phyloP scores from a whole-genome alignment of 2,329 filamentous ascomycete species.

The Myriosclerotinia duriaeana region DNA sequence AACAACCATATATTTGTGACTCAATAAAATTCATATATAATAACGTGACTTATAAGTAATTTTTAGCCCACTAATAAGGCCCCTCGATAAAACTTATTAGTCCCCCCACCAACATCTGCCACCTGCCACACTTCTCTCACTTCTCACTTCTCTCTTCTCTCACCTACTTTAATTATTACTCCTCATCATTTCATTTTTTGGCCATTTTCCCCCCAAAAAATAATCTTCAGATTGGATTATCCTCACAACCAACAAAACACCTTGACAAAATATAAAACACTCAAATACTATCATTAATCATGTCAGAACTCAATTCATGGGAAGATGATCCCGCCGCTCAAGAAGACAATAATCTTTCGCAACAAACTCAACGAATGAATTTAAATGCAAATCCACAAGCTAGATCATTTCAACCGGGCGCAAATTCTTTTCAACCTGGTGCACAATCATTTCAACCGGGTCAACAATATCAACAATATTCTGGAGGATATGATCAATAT shows the following conservation, averaged over 20 bases:
- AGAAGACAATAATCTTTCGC: conserved; percentile 68
- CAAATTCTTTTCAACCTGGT: conserved; percentile 70
- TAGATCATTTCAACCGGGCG: conserved; percentile 63
- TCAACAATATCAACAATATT: conserved; percentile 61
- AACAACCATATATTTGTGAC: conserved; percentile 11
- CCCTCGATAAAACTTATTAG: conserved; percentile 8
- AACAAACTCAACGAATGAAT: conserved; percentile 75
- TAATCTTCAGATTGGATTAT: too few relatives aligned
- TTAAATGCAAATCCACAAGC: conserved; percentile 53
- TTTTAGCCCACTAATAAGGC: too few relatives aligned
- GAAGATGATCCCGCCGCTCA: conserved; percentile 81
- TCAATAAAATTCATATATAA: not conserved
- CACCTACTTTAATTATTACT: too few relatives aligned
- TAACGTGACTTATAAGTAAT: too few relatives aligned
- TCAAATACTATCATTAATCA: conserved; percentile 43
- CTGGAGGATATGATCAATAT: conserved; percentile 55
- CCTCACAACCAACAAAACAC: too few relatives aligned
- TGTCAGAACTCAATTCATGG: conserved; percentile 94
- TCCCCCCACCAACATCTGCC: too few relatives aligned
- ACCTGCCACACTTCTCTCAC: not conserved
- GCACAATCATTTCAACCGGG: conserved; percentile 71
- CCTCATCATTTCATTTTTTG: not conserved
- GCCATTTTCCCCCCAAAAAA: too few relatives aligned
- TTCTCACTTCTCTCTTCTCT: not conserved
- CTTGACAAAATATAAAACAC: too few relatives aligned